Base-by-base conservation (phyloP, 2,329 filamentous ascomycete genomes). In the Bipolaris bicolor region DNA sequence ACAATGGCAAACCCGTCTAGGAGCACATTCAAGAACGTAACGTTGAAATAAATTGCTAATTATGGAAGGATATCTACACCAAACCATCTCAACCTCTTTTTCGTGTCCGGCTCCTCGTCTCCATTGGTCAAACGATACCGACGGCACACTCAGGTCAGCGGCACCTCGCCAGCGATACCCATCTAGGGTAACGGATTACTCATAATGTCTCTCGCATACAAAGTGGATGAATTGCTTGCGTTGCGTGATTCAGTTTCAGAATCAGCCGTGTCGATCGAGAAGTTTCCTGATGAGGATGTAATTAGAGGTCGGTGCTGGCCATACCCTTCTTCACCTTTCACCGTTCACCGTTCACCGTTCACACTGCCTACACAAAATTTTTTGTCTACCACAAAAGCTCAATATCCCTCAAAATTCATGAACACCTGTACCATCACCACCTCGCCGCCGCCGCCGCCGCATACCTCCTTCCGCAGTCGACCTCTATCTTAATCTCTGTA, bases 261-360 rank as follows among this genome's bases (percentile, higher is more conserved):
- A 61, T 78, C 76, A 29, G 73, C 76, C 10, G 75, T 78, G 26
- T 78, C 76, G 13, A 67, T 79, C 24, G 76, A 78, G 47, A 77
- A 71, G 58, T 78, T 79, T 52, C 70, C 70, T 15, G 72, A 78
- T 52, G 76, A 78, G 62, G 76, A 78, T 52, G 74, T 72, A 16
- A 76, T 79, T 65, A 78, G 77, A 72, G 76, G 77, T 77, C 51
- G 67, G 76, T 68, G 24, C 54, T 47, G 39, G 31, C 7, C 41
- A 36, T 46, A 37, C 48, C 52, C 48, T 48, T 56, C 20, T 58
- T 62, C 59, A 64, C 41, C 49, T 20, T 51, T 60, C 55, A 60
- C 53, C 46, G 4, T 51, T 63, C 63, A 63, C 61, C 40, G n/a
- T 51, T 63, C 63, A 63, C 61, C 40, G 20, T 58, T 58, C 58